These are phyloP conservation scores for Aethionema arabicum DNA, from an alignment of 345 rosid genomes.

Conservation along the genomic window DNA sequence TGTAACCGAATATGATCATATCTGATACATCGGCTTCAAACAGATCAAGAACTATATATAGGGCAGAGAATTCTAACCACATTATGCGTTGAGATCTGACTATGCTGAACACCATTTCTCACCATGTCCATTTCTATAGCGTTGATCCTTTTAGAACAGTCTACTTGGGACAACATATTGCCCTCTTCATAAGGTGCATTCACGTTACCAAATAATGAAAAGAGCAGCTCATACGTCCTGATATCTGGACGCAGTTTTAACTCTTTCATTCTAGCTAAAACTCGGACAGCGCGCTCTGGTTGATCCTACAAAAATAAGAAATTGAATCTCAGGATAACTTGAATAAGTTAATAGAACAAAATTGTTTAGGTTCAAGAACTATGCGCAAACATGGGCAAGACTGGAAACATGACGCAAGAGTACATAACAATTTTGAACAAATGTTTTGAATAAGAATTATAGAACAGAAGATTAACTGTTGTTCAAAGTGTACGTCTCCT, in stretches of 20 bases:
- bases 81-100: slow-evolving; percentile 50
- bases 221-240: slow-evolving; percentile 63
- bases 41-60: slow-evolving; percentile 16
- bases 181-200: slow-evolving; percentile 76
- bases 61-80: slow-evolving; percentile 51
- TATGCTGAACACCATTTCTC: slow-evolving; percentile 65
- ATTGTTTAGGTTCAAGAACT: not conserved
- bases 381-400: slow-evolving; percentile 14
- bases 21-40: slow-evolving; percentile 1
- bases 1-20: slow-evolving; percentile 8
- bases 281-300: slow-evolving; percentile 71
- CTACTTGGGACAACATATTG: slow-evolving; percentile 53
- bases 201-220: slow-evolving; percentile 70
- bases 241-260: slow-evolving; percentile 54
- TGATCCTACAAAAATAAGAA: slow-evolving; percentile 53
- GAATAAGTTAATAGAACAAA: slow-evolving; percentile 7
- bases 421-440: not conserved
- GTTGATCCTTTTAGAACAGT: slow-evolving; percentile 59
- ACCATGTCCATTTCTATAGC: slow-evolving; percentile 77
- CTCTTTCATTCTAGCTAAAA: slow-evolving; percentile 71
- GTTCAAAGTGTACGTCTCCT: not conserved
- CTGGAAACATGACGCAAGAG: not conserved
- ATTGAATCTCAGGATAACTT: slow-evolving; percentile 15
- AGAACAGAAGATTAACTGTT: slow-evolving; percentile 12
- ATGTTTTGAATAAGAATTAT: not conserved